Percentiles rank a stretch among this genome's conserved stretches.
phyloP scores from a whole-genome alignment of 306 rosid species.

The Ormosia semicastrata region DNA sequence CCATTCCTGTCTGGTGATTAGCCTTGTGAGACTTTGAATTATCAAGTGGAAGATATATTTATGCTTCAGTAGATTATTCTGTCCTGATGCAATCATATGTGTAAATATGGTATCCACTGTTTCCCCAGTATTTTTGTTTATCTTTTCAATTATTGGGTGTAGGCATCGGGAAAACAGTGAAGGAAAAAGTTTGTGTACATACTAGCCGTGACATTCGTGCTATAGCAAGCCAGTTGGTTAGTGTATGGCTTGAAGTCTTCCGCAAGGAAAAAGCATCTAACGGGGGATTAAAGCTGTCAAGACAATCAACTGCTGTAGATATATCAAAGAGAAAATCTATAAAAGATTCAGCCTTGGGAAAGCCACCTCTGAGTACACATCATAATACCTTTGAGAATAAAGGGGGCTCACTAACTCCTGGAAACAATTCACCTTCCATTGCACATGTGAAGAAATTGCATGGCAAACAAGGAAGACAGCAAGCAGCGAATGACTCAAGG shows the following conservation, averaged over 20 bases:
- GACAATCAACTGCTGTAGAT: constrained; percentile 63
- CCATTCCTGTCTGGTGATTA: constrained; percentile 5
- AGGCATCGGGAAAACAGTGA: constrained; percentile 98
- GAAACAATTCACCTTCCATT: constrained; percentile 53
- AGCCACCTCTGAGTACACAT: constrained; percentile 74
- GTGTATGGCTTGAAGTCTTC: constrained; percentile 96
- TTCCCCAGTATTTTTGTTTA: constrained; percentile 22
- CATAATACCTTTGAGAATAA: constrained; percentile 58
- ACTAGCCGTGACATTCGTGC: constrained; percentile 99
- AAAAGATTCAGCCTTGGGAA: constrained; percentile 75
- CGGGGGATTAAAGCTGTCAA: constrained; percentile 71
- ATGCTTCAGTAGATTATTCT: constrained; percentile 4
- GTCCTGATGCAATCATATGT: not conserved
- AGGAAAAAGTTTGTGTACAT: constrained; percentile 99
- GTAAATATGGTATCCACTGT: constrained; percentile 1
- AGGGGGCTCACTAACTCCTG: constrained; percentile 52
- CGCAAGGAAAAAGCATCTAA: constrained; percentile 92
- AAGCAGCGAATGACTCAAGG: constrained; percentile 49
- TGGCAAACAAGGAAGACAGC: constrained; percentile 55
- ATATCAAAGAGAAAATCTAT: constrained; percentile 61
- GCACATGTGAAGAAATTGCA: constrained; percentile 51
- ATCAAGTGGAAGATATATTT: constrained; percentile 17
- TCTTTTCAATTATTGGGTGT: constrained; percentile 36
- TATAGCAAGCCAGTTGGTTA: constrained; percentile 96
- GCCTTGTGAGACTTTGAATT: constrained; percentile 11